Base-by-base conservation (phyloP, 2,329 filamentous ascomycete genomes). In the Aureobasidium sp. region DNA sequence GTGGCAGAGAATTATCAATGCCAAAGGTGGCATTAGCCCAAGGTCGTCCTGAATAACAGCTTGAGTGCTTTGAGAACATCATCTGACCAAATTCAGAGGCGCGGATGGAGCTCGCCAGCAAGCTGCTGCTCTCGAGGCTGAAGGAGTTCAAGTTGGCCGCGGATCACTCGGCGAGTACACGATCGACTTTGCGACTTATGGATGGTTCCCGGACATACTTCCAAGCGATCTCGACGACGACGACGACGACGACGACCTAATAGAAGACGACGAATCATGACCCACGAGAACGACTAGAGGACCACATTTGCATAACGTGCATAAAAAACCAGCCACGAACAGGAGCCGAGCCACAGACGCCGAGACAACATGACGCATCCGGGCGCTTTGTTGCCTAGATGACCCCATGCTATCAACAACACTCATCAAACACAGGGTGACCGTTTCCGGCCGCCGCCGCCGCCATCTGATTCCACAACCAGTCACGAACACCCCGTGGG, bases 1-100 rank as follows among this genome's bases (percentile, higher is more conserved):
- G 0, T 97, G 91, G 91, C 91, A 97, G 73, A 77, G 93, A 55
- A 88, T 97, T 56, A 86, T 97, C 66, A 95, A 91, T 68, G 74
- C 88, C 12, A 91, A 87, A 69, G 90, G 91, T 19, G 75, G 81
- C 55, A 94, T 97, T 60, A 95, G 90, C 39, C 86, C 86, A 6
- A 81, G 90, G 88, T 91, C 64, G 60, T 72, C 17, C 3, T 12
- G 66, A 7, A 45, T 32, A 39, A n/a, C 35, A 12, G 17, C 34
- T n/a, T 7, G 22, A 35, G 25, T 19, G 4, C 14, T 16, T 19
- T 1, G 11, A 21, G 19, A 44, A 10, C 30, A 21, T 17, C 12
- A 32, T 51, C 53, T 55, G 40, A 56, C 41, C 17, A 17, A n/a
- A 11, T 55, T 7, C 21, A 68, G 66, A 62, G 66, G 65, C 16